These are phyloP conservation scores for Sisymbrium irio DNA, from an alignment of 345 rosid genomes.

Conservation along the genomic window DNA sequence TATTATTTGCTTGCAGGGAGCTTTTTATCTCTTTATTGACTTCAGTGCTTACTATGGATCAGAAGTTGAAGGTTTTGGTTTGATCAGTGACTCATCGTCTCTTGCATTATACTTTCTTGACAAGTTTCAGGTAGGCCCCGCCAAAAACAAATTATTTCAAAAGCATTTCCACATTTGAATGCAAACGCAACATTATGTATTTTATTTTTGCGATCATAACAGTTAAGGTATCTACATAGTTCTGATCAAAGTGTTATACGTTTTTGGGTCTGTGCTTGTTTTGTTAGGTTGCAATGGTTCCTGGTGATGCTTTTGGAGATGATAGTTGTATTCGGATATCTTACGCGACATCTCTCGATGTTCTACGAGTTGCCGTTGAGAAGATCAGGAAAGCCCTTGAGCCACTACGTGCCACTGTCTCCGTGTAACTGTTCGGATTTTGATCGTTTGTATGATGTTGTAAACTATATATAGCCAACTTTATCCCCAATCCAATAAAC, in stretches of 20 bases:
- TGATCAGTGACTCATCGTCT: conserved; percentile 58
- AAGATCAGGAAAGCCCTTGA: conserved; percentile 75
- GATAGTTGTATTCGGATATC: conserved; percentile 86
- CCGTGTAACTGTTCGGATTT: conserved; percentile 34
- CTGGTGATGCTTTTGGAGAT: conserved; percentile 97
- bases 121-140: conserved; percentile 34
- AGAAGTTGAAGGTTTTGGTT: conserved; percentile 76
- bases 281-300: conserved; percentile 85
- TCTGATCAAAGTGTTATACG: not conserved
- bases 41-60: conserved; percentile 80
- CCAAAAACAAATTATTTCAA: not conserved
- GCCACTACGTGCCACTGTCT: conserved; percentile 50
- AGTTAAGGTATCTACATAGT: not conserved
- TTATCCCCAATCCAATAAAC: not conserved
- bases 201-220: not conserved
- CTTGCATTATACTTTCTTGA: conserved; percentile 63
- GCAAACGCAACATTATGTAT: not conserved
- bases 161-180: not conserved
- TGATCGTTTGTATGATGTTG: not conserved
- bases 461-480: not conserved
- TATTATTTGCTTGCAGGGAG: conserved; percentile 63
- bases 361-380: conserved; percentile 71
- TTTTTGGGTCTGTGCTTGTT: not conserved
- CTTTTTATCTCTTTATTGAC: conserved; percentile 86
- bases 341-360: conserved; percentile 77